phyloP scores from a whole-genome alignment of 108 stramenopile species.

The Conticribra guillardii region DNA sequence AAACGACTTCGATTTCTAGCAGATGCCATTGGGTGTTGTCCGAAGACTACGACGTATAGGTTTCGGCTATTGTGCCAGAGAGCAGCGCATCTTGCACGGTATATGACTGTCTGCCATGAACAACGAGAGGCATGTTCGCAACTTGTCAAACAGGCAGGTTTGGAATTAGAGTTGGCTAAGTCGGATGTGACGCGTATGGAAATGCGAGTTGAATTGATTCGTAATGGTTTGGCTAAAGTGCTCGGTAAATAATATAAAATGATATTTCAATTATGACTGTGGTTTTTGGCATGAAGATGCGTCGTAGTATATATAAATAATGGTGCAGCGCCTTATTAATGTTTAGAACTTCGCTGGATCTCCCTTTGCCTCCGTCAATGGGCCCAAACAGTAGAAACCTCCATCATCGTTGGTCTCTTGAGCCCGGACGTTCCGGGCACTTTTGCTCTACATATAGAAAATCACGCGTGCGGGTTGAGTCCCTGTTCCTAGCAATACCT shows the following conservation, averaged over 20 bases:
- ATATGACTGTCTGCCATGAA: background rate
- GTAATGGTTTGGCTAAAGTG: background rate
- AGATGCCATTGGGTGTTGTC: conserved; percentile 20
- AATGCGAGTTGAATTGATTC: background rate
- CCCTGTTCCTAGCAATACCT: too few species aligned
- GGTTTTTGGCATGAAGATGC: background rate
- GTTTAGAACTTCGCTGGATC: too few species aligned
- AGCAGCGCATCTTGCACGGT: background rate
- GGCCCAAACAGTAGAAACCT: too few species aligned
- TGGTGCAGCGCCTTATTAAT: too few species aligned
- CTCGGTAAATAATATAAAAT: too few species aligned
- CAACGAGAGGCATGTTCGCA: background rate
- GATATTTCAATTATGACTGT: too few species aligned
- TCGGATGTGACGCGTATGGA: background rate
- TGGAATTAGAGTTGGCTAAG: background rate
- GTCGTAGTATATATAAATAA: background rate
- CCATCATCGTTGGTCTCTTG: too few species aligned
- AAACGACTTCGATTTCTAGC: conserved; percentile 28
- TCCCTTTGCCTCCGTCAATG: too few species aligned
- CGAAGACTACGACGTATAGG: background rate
- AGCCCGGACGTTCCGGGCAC: too few species aligned
- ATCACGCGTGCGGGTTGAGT: too few species aligned
- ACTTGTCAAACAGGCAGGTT: background rate
- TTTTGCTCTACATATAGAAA: too few species aligned
- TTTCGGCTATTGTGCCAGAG: background rate